Evolutionary conservation across 352 stramenopile genomes (phyloP), one percentile per base, ranked within the genome.

Genomic region (Globisporangium camurandrum): DNA sequence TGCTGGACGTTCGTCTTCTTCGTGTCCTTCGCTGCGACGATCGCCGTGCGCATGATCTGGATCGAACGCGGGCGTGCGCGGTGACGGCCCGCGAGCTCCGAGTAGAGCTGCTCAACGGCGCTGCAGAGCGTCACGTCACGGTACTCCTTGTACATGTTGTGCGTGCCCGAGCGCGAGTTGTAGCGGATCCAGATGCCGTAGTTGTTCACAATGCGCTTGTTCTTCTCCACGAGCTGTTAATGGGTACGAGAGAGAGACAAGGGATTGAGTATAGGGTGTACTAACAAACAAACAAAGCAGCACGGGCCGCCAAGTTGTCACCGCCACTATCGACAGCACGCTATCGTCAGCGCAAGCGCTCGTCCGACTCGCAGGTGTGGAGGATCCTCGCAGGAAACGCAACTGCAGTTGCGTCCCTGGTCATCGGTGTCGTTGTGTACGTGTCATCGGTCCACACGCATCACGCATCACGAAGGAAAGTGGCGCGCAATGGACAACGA

Each of bases 91-190:
- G 97, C 96, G 66, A 99, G 98, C 78, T 99, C 97, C 34, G 96
- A 63, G 84, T 98, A 99, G 60, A 99, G 88, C 85, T 99, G 96
- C 59, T 98, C 93, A 26, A 99, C 92, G 51, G 97, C 97, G 60
- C 93, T 94, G 59, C 94, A 98, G 45, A 99, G 82, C 46, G 87
- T 98, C 56, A 98, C 69, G 65, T 98, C 95, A 81, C 97, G 88
- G 95, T 98, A 99, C 85, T 99, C 97, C 78, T 98, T 98, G 95
- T 99, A 99, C 97, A 99, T 99, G 87, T 99, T 99, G 91, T 99
- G 97, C 40, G 97, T 99, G 67, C 97, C 97, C 52, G 90, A 98
- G 66, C 97, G 92, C 54, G 95, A 99, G 80, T 99, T 98, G 84
- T 99, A 99, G 61, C 96, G 93, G 62, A 99, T 95, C 95, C 96